phyloP scores from a whole-genome alignment of 805 yeast species.

The Nakazawaea sp. region DNA sequence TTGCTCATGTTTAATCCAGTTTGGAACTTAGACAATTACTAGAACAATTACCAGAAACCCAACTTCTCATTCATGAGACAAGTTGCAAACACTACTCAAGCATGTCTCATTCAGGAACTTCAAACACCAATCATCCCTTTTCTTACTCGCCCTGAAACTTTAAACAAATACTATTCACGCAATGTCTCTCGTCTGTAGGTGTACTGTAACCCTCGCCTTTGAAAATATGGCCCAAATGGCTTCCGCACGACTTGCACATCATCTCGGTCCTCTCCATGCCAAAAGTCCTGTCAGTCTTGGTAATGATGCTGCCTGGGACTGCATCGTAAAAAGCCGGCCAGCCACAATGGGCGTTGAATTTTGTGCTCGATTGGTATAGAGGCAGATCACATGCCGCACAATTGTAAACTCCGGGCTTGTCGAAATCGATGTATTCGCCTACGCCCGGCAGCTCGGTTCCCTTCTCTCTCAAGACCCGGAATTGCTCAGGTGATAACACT shows the following conservation, averaged over 20 bases:
- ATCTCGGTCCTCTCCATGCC: conserved; percentile 90
- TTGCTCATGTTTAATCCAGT: no score
- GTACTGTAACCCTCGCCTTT: conserved; percentile 85
- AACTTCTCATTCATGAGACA: no score
- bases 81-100: no score
- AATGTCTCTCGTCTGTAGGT: conserved; percentile 89
- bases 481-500: conserved; percentile 66
- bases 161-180: conserved; percentile 83
- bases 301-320: conserved; percentile 66
- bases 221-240: conserved; percentile 94
- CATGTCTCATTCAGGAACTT: no score
- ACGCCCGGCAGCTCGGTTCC: conserved; percentile 65
- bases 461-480: conserved; percentile 65
- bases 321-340: conserved; percentile 98
- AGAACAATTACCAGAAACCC: no score
- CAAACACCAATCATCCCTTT: no score
- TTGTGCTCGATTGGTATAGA: conserved; percentile 69
- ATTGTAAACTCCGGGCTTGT: conserved; percentile 54
- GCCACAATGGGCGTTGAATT: conserved; percentile 90
- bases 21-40: no score
- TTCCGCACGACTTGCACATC: conserved; percentile 82
- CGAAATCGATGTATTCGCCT: conserved; percentile 52
- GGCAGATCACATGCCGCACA: conserved; percentile 88
- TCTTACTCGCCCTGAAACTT: conserved; percentile 35
- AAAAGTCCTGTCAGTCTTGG: conserved; percentile 49